Evolutionary conservation across 1,284 basidiomycete species (phyloP), one percentile per base, ranked within the genome.

Genomic region (Rhodotorula sp.): DNA sequence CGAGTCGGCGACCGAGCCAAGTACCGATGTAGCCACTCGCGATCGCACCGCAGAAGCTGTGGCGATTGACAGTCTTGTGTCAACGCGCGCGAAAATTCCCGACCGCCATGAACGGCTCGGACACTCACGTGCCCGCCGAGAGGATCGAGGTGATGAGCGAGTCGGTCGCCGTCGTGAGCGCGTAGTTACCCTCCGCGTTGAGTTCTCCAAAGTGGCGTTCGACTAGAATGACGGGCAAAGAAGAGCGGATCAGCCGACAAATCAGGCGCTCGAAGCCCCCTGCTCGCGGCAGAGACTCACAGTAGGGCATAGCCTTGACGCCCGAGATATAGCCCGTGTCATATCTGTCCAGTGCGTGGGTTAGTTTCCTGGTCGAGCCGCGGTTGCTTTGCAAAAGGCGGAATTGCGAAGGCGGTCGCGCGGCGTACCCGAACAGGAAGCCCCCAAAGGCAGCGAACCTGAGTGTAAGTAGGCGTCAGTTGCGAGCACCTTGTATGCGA

Each of bases 291-390:
- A 52, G 49, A 50, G 8, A 47, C 52, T 34, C 34, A 38, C 68
- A 73, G 55, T 64, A 64, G 15, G 43, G 48, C 84, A 87, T 86
- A 72, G 55, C 84, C 75, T 86, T 88, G 79, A 90, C 84, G 78
- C 90, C 90, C 66, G 84, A 85, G 82, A 91, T 90, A 74, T 86
- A 66, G 14, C 64, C 64, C 0, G 58, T 65, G 45, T 64, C 55
- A n/a, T 50, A 34, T 18, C 26, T 48, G 45, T 10, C 28, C n/a
- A 52, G 18, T 52, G 7, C 18, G 21, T 14, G 38, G 38, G 38
- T 43, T 2, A 43, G 38, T 10, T 43, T 43, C 2, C 12, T 14
- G 38, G 38, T 43, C 38, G 38, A 43, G 38, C 38, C 38, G 38
- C 38, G 38, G 10, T 43, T 43, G 14, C 21, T 19, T 10, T 50